Base-by-base conservation (phyloP, 179 eudicot species). In the Silene vulgaris region DNA sequence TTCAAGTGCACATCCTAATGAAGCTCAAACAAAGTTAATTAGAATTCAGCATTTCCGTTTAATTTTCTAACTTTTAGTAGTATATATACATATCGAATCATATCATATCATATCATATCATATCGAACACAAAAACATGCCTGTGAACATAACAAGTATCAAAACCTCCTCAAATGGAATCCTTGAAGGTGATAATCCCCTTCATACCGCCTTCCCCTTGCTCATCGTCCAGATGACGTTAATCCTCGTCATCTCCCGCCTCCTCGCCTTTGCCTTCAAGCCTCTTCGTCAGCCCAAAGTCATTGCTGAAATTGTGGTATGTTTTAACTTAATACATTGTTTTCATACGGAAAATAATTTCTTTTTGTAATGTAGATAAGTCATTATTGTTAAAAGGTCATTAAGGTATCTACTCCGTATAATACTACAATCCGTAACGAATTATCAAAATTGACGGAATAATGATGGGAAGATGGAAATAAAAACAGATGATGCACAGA, bases 221-320 rank as follows among this genome's bases (percentile, higher is more conserved):
- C 77, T 91, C 19, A 90, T 91, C 14, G 68, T 91, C 65, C 97
- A 91, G 66, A 88, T 90, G 57, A 84, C 82, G 43, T 63, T 91
- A 12, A 81, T 91, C 76, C 81, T 91, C 57, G 59, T 76, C 23
- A 71, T 90, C 76, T 86, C 83, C 70, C 91, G 97, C 59, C 73
- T 80, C 69, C 87, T 91, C 70, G 88, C 89, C 76, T 75, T 90
- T 78, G 82, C 88, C 48, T 75, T 91, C 82, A 91, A 87, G 67
- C 97, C 97, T 54, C 89, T 91, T 68, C 97, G 95, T 16, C 97
- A 91, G 16, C 97, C 97, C 37, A 90, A 86, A 86, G 97, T 91
- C 84, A 82, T 91, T 23, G 95, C 97, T 0, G 97, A 91, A 75
- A 91, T 91, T 17, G 74, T 87, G 43, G 97, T 88, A 85, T 30